These are phyloP conservation scores for Butyriboletus loyo DNA, from an alignment of 768 basidiomycete genomes.

Conservation along the genomic window DNA sequence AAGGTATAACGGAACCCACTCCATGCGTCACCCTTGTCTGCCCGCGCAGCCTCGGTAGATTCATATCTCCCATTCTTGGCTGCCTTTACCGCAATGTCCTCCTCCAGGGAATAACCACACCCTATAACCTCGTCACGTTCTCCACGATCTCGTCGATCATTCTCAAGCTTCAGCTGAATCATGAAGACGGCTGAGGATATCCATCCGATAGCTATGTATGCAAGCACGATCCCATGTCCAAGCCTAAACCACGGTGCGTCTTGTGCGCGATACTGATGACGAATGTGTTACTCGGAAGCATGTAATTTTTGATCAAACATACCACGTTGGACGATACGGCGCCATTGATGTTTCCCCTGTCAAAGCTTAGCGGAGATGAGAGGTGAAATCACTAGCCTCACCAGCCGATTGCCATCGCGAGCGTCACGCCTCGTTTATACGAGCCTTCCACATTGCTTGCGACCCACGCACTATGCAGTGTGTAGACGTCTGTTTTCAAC, in stretches of 20 bases:
- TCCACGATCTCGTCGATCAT: conserved; percentile 59
- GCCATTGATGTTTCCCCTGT: conserved; percentile 62
- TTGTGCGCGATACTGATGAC: conserved; percentile 54
- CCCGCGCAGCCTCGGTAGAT: conserved; percentile 54
- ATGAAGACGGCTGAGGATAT: conserved; percentile 48
- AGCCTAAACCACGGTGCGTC: conserved; percentile 68
- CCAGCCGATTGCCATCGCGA: conserved; percentile 68
- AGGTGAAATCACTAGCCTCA: conserved; percentile 7
- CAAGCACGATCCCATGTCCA: conserved; percentile 66
- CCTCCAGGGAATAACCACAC: conserved; percentile 42
- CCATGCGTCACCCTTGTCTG: conserved; percentile 66
- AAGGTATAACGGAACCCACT: conserved; percentile 71
- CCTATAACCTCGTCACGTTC: conserved; percentile 66
- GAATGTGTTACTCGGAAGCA: background rate
- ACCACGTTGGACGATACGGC: conserved; percentile 67
- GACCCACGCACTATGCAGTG: conserved; percentile 57
- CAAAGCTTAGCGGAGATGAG: conserved; percentile 16
- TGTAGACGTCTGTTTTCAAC: background rate
- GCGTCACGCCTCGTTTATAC: conserved; percentile 67
- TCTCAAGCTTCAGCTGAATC: conserved; percentile 53
- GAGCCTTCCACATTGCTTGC: conserved; percentile 70
- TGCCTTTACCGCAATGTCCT: conserved; percentile 21
- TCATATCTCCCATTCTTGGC: conserved; percentile 52
- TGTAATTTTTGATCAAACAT: conserved; percentile 25
- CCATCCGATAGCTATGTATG: conserved; percentile 67